Conservation (phyloP, 352 stramenopile species). For the Phytophthora colocasiae region DNA sequence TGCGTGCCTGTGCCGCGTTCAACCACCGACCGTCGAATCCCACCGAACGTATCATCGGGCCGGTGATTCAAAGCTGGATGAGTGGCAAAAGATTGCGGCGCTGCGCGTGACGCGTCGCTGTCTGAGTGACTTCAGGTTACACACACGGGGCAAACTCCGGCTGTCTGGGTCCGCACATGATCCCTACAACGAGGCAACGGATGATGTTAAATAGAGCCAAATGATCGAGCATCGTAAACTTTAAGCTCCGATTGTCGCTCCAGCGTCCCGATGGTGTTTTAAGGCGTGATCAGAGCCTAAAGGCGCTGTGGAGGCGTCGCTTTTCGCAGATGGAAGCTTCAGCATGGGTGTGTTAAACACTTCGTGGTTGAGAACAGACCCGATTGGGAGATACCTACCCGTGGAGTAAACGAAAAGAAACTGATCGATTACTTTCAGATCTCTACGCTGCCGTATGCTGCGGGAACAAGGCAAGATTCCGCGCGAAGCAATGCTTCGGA, state of each 20-base stretch:
- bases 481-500: no score
- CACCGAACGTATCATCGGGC: slow-evolving; percentile 18
- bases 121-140: slow-evolving; percentile 11
- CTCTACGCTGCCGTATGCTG: no score
- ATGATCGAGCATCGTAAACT: slow-evolving; percentile 12
- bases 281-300: slow-evolving; percentile 19
- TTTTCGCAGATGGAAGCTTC: slow-evolving; percentile 31
- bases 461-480: no score
- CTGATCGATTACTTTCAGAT: no score
- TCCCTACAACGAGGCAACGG: slow-evolving; percentile 13
- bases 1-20: slow-evolving; percentile 27
- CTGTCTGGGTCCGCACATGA: slow-evolving; percentile 17
- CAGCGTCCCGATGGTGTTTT: slow-evolving; percentile 4
- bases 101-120: neutral
- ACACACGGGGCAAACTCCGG: slow-evolving; percentile 14
- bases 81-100: slow-evolving; percentile 23
- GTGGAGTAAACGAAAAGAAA: no score
- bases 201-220: slow-evolving; percentile 20
- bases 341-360: slow-evolving; percentile 4
- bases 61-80: slow-evolving; percentile 26
- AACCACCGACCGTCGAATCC: slow-evolving; percentile 24
- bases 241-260: no score
- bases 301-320: slow-evolving; percentile 4
- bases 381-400: no score
- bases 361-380: neutral